These are phyloP conservation scores for Avena sativa DNA, from an alignment of 176 grass and related monocot species.

Conservation along the genomic window DNA sequence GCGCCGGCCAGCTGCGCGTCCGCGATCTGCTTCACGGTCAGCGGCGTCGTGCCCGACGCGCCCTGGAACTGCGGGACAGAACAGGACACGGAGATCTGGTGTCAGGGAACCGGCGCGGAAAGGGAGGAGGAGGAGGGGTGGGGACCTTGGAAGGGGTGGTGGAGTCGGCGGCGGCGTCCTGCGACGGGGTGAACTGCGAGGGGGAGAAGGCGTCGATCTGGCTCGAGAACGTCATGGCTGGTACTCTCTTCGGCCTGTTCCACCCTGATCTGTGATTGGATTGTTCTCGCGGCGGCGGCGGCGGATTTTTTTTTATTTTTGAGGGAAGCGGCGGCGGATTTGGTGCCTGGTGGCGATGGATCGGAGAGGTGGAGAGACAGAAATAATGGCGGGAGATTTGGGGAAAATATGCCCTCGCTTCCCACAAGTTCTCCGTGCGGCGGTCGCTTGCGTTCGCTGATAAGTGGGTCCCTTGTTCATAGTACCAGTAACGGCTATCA, in stretches of 20 bases:
- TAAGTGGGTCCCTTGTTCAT: too few species aligned
- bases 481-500: too few species aligned
- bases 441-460: neutral
- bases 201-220: slow-evolving; percentile 51
- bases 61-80: slow-evolving; percentile 53
- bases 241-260: neutral
- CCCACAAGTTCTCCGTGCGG: neutral
- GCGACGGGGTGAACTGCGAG: slow-evolving; percentile 52
- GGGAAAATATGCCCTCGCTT: neutral
- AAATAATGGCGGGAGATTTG: neutral
- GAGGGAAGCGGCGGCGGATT: neutral
- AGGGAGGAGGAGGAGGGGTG: neutral
- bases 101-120: neutral
- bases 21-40: slow-evolving; percentile 85
- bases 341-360: neutral
- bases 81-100: rapidly evolving
- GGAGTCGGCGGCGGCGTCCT: slow-evolving; percentile 51
- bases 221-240: slow-evolving; percentile 49
- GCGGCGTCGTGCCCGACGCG: slow-evolving; percentile 57
- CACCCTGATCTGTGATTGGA: too few species aligned
- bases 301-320: neutral
- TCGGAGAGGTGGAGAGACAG: neutral
- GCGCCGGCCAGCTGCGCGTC: slow-evolving; percentile 64
- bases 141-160: slow-evolving; percentile 47
- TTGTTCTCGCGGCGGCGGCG: slow-evolving; percentile 22